phyloP scores from a whole-genome alignment of 1,284 basidiomycete genomes.

The Melampsora medusae region DNA sequence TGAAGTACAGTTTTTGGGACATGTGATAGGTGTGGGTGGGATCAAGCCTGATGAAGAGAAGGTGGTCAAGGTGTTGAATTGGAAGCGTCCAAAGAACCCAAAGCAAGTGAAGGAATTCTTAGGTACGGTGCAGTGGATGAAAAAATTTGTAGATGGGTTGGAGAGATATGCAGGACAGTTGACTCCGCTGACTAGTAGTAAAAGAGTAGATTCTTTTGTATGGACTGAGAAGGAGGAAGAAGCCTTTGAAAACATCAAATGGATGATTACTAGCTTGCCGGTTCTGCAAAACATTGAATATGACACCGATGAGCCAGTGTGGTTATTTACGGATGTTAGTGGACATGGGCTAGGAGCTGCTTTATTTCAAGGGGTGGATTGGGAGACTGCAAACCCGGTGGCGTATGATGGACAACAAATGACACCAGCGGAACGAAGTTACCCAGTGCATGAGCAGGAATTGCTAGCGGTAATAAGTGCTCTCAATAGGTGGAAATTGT shows the following conservation, averaged over 20 bases:
- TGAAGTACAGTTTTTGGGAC: background rate
- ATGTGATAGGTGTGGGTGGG: background rate
- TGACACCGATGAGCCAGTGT: too few species aligned
- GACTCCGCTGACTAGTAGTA: background rate
- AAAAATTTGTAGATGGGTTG: conserved; percentile 47
- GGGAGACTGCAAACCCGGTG: background rate
- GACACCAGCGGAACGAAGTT: background rate
- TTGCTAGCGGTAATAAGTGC: conserved; percentile 45
- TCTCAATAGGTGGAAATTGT: conserved; percentile 44
- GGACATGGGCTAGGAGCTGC: too few species aligned
- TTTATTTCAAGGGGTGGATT: too few species aligned
- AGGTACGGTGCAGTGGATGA: conserved; percentile 50
- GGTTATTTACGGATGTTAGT: too few species aligned
- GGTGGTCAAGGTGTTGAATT: background rate
- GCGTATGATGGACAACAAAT: background rate
- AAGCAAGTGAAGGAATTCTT: background rate
- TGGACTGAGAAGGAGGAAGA: too few species aligned
- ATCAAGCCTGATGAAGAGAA: background rate
- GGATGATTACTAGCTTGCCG: too few species aligned
- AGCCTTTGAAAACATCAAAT: too few species aligned
- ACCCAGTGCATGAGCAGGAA: conserved; percentile 1
- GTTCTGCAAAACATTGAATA: too few species aligned
- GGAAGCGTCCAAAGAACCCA: background rate
- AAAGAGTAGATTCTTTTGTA: too few species aligned
- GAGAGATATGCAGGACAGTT: background rate